Percentiles rank a stretch among this genome's conserved stretches.
Evolutionary conservation across 2,329 filamentous ascomycete genomes (phyloP).

Genomic region (Cladobotryum mycophilum): DNA sequence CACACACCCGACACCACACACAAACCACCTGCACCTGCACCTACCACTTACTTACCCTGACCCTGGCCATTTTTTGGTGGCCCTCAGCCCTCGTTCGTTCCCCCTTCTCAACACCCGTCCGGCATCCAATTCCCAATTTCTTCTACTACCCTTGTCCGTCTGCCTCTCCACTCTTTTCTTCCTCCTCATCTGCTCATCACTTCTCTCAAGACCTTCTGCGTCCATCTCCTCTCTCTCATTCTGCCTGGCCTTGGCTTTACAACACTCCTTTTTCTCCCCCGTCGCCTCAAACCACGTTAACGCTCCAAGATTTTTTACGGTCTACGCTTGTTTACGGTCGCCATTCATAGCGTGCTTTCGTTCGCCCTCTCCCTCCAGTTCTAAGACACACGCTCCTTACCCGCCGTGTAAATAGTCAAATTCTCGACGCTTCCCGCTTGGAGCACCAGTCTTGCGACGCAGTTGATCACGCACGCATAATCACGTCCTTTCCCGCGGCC

Average conservation of each 20-base stretch:
- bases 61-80: neutral
- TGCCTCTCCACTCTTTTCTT: slow-evolving; percentile 11
- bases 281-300: neutral
- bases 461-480: slow-evolving; percentile 11
- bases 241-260: neutral
- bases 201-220: slow-evolving; percentile 1
- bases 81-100: slow-evolving; percentile 1
- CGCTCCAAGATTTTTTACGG: neutral
- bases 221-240: neutral
- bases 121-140: slow-evolving; percentile 10
- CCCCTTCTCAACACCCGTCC: slow-evolving; percentile 8
- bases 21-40: too few species aligned
- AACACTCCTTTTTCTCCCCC: neutral
- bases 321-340: slow-evolving; percentile 4
- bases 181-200: slow-evolving; percentile 12
- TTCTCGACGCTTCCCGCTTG: neutral
- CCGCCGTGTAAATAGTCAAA: neutral
- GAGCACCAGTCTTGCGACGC: slow-evolving; percentile 11
- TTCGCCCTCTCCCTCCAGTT: neutral
- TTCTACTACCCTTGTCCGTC: slow-evolving; percentile 5
- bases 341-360: slow-evolving; percentile 6
- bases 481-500: slow-evolving; percentile 19
- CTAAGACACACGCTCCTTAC: slow-evolving; percentile 9
- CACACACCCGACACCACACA: too few species aligned
- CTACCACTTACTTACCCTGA: too few species aligned